These are phyloP conservation scores for Lodderomyces parapsilosis DNA, from an alignment of 1,139 yeast species.

Conservation along the genomic window DNA sequence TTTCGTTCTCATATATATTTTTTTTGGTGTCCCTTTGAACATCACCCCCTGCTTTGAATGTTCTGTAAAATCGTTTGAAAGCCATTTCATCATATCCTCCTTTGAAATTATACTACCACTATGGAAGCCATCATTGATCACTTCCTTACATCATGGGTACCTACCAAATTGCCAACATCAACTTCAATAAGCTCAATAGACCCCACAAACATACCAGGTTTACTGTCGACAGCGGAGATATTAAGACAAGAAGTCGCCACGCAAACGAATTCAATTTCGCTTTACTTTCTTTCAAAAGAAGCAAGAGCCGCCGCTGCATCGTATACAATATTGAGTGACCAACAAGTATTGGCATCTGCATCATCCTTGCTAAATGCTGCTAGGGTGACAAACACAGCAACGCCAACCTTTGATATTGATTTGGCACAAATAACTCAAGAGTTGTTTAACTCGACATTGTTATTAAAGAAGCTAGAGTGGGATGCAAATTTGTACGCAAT, in stretches of 20 bases:
- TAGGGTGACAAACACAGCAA: not conserved
- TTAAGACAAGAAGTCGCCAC: constrained; percentile 14
- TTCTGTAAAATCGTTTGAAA: too few relatives aligned
- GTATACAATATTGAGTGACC: constrained; percentile 28
- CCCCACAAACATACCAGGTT: constrained; percentile 21
- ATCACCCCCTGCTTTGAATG: too few relatives aligned
- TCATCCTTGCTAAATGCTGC: constrained; percentile 22
- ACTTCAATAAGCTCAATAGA: constrained; percentile 16
- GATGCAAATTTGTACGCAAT: constrained; percentile 36
- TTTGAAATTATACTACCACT: too few relatives aligned
- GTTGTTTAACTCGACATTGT: constrained; percentile 32
- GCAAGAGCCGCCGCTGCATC: constrained; percentile 39
- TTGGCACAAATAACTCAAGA: constrained; percentile 31
- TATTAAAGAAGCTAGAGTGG: constrained; percentile 23
- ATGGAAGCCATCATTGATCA: constrained; percentile 8
- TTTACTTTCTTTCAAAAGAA: constrained; percentile 13
- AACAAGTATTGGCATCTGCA: constrained; percentile 37
- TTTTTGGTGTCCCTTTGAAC: too few relatives aligned
- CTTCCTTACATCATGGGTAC: constrained; percentile 15
- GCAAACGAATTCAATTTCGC: constrained; percentile 15
- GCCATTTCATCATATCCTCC: too few relatives aligned
- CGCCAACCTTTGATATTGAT: constrained; percentile 11
- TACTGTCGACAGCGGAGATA: constrained; percentile 12
- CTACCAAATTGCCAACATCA: constrained; percentile 19
- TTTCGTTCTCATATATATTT: too few relatives aligned